Base-by-base conservation (phyloP, 306 rosid species). In the Senna tora region DNA sequence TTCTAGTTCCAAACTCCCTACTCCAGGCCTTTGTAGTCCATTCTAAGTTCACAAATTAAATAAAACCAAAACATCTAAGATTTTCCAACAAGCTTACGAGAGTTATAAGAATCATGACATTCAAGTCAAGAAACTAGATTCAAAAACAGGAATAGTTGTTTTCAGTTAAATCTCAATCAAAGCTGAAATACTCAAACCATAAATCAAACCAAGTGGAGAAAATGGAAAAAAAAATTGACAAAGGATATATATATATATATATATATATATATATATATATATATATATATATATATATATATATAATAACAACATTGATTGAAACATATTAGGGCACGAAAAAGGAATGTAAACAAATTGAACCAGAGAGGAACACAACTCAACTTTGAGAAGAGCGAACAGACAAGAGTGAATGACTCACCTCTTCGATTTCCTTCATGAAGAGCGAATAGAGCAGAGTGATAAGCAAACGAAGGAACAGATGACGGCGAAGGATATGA, bases 81-180 rank as follows among this genome's bases (percentile, higher is more conserved):
- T 16, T 20, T 56, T 46, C n/a, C n/a, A 66, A n/a, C 28, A 50
- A 49, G 33, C 11, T 49, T 17, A 13, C 34, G 3, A 20, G 43
- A 17, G 4, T 55, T 73, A 47, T 65, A 36, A 67, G 58, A 49
- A 9, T 51, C 46, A 75, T 9, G 67, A 69, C 51, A 39, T 49
- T 62, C 34, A 46, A 16, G 41, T 32, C 5, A 43, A 20, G 14
- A 30, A 57, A 46, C 33, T 73, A 83, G 82, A 83, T 83, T 83
- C 79, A 73, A 79, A 73, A 76, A 57, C 67, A 57, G 43, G 39
- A 52, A 69, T 25, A 64, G 67, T 56, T 73, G 15, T 38, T 2
- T 55, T 22, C 25, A 68, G 67, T 56, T 16, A 69, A 73, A 82
- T 74, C 49, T 34, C 56, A 56, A 77, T 32, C 6, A 46, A 30